These are phyloP conservation scores for Aspergillus chevalieri DNA, from an alignment of 2,329 filamentous ascomycete genomes.

Conservation along the genomic window DNA sequence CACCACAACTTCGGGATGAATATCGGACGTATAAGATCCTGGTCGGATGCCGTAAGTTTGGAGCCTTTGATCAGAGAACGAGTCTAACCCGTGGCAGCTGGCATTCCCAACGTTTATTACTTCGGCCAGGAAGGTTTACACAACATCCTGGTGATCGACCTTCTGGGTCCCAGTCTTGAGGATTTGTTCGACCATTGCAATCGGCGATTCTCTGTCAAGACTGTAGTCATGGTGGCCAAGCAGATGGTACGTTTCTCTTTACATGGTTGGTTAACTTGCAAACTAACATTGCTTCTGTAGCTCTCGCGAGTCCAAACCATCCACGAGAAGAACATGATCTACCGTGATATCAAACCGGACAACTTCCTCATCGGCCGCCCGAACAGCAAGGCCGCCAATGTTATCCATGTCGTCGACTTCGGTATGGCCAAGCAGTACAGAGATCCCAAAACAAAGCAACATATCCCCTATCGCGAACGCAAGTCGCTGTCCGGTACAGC, in stretches of 20 bases:
- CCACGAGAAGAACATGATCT: conserved; percentile 98
- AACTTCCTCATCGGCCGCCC: conserved; percentile 97
- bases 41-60: conserved; percentile 89
- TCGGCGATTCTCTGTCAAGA: conserved; percentile 91
- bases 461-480: conserved; percentile 94
- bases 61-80: conserved; percentile 1
- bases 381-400: conserved; percentile 88
- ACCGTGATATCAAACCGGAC: conserved; percentile 98
- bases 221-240: conserved; percentile 97
- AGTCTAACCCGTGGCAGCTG: conserved; percentile 56
- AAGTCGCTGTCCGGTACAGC: conserved; percentile 96
- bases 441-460: conserved; percentile 97
- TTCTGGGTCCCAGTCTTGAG: conserved; percentile 89
- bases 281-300: conserved; percentile 35
- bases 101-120: conserved; percentile 99
- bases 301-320: conserved; percentile 88
- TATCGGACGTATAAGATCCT: conserved; percentile 99
- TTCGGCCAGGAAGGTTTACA: conserved; percentile 97
- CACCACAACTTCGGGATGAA: conserved; percentile 93
- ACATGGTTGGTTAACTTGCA: background rate
- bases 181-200: conserved; percentile 98
- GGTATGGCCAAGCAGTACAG: conserved; percentile 99
- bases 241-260: conserved; percentile 66
- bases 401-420: conserved; percentile 98
- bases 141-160: conserved; percentile 97